Evolutionary conservation across 2,329 filamentous ascomycete species (phyloP), one percentile per base, ranked within the genome.

Genomic region (Microsporum audouinii): DNA sequence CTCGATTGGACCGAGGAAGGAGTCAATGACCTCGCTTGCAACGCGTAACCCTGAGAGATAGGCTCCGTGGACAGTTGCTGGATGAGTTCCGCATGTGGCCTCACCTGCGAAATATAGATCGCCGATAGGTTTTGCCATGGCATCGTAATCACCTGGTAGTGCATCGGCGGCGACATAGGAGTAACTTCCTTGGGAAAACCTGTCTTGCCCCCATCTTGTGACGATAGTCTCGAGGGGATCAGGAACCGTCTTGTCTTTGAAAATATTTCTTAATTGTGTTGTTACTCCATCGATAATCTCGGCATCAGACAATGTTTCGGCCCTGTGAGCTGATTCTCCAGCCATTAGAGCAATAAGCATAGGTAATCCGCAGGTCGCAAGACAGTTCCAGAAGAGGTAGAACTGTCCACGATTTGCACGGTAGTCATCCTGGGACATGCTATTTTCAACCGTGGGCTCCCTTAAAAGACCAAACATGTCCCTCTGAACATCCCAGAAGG

Each of bases 301-400:
- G 43, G 88, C 83, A 66, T 96, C 88, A 59, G 84, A 82, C 1
- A 85, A 85, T 58, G 79, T 79, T 73, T 99, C 95, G 0, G 90
- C 90, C 65, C 95, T 88, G 67, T 91, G 89, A 14, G 91, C 94
- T 23, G 95, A 89, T 67, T 96, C 89, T 27, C 94, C 94, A 57
- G 92, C 92, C 92, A 99, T 96, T 33, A 99, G 81, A 6, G 90
- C 94, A 63, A 97, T 85, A 29, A 96, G 80, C 58, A 91, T 90
- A 1, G 89, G 94, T 39, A 95, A 79, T 0, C 95, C 95, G 53
- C 88, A 91, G 2, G 89, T 95, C 67, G 90, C 89, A 63, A 91
- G 87, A 60, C 91, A 90, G 68, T 99, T 97, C 83, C 96, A 97
- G 83, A 96, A 97, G 67, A 99, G 84, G 69, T 97, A 99, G 75